Conservation (phyloP, 1,284 basidiomycete genomes). For the Apiotrichum mycotoxinovorans region DNA sequence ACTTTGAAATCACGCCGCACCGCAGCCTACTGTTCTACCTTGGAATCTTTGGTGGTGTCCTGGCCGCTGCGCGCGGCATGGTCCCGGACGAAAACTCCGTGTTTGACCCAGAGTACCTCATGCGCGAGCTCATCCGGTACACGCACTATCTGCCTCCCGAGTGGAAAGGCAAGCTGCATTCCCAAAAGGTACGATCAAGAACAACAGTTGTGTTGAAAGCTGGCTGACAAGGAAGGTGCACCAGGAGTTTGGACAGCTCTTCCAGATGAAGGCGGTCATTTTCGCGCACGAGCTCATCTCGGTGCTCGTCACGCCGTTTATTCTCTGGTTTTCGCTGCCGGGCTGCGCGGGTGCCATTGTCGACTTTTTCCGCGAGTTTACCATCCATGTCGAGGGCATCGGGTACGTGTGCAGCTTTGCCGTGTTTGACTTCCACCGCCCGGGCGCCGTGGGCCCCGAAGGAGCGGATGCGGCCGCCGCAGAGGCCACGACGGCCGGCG, state of each 20-base stretch:
- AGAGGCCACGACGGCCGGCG: background rate
- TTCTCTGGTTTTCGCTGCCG: slow-evolving; percentile 88
- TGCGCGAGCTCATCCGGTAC: slow-evolving; percentile 84
- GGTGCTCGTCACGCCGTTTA: slow-evolving; percentile 88
- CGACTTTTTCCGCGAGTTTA: slow-evolving; percentile 95
- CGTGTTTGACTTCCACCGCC: slow-evolving; percentile 91
- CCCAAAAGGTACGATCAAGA: slow-evolving; percentile 61
- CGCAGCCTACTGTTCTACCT: slow-evolving; percentile 92
- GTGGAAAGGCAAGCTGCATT: slow-evolving; percentile 86
- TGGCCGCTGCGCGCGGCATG: slow-evolving; percentile 90
- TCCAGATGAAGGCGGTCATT: slow-evolving; percentile 79
- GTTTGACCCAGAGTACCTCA: slow-evolving; percentile 86
- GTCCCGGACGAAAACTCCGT: slow-evolving; percentile 89
- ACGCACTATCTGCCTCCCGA: slow-evolving; percentile 93
- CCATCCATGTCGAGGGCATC: slow-evolving; percentile 90
- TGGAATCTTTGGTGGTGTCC: slow-evolving; percentile 76
- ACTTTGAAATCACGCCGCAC: slow-evolving; percentile 91
- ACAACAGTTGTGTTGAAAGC: slow-evolving; percentile 16
- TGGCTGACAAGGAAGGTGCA: slow-evolving; percentile 61
- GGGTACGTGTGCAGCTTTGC: slow-evolving; percentile 98
- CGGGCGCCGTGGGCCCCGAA: slow-evolving; percentile 76
- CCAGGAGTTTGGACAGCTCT: slow-evolving; percentile 80
- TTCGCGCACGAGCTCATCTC: slow-evolving; percentile 85
- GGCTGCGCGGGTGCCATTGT: slow-evolving; percentile 80
- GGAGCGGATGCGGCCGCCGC: background rate